Conservation (phyloP, 768 basidiomycete genomes). For the Kwoniella newhampshirensis region DNA sequence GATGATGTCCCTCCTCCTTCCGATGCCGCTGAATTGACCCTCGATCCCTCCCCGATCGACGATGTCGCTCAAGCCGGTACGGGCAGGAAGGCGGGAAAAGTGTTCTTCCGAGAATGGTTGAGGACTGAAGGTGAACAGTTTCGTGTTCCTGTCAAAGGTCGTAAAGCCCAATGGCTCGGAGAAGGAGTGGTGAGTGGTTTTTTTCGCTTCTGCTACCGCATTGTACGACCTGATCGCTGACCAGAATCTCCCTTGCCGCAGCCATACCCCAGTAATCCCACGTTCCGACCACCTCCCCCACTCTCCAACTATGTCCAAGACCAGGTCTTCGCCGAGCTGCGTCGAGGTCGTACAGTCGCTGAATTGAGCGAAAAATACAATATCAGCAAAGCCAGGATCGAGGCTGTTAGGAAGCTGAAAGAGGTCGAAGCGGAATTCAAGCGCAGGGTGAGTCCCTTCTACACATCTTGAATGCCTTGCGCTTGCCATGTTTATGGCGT, state of each 20-base stretch:
- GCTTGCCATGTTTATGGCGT: slow-evolving; percentile 1
- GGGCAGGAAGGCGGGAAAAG: slow-evolving; percentile 8
- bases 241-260: slow-evolving; percentile 9
- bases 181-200: slow-evolving; percentile 39
- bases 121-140: slow-evolving; percentile 29
- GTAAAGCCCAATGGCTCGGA: slow-evolving; percentile 49
- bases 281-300: slow-evolving; percentile 51
- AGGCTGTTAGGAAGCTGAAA: slow-evolving; percentile 49
- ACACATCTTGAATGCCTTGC: background rate
- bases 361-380: slow-evolving; percentile 41
- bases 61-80: no score
- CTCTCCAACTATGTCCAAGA: slow-evolving; percentile 45
- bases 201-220: background rate
- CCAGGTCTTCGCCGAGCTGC: slow-evolving; percentile 35
- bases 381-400: slow-evolving; percentile 48
- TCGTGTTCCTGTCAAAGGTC: slow-evolving; percentile 27
- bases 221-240: background rate
- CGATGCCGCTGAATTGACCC: no score
- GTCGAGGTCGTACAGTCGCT: slow-evolving; percentile 24
- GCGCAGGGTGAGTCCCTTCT: slow-evolving; percentile 40
- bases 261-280: slow-evolving; percentile 51
- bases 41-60: no score
- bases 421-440: slow-evolving; percentile 44
- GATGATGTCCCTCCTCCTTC: no score
- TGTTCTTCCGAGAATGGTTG: slow-evolving; percentile 32